Evolutionary conservation across 495 filamentous ascomycete genomes (phyloP).

Genomic region (Podospora appendiculata): DNA sequence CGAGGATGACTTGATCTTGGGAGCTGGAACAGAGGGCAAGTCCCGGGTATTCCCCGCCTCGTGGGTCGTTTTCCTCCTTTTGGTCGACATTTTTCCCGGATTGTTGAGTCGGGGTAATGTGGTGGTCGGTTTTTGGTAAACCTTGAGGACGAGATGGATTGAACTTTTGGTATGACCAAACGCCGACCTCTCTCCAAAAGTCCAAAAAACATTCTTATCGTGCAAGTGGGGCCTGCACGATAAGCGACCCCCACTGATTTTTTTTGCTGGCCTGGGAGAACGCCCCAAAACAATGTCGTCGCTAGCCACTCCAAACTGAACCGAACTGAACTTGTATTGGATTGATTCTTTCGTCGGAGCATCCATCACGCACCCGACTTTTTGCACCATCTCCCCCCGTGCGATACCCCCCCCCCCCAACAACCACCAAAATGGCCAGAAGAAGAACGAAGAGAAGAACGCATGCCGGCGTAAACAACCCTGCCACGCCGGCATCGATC

Average conservation of each 20-base stretch:
- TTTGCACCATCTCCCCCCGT: not conserved
- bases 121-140: too few relatives aligned
- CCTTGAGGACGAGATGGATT: too few relatives aligned
- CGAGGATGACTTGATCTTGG: not conserved
- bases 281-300: not conserved
- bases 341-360: not conserved
- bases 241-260: slow-evolving; percentile 27
- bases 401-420: not conserved
- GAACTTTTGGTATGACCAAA: too few relatives aligned
- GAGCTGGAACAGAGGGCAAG: not conserved
- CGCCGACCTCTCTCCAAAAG: not conserved
- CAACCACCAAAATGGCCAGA: slow-evolving; percentile 58
- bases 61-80: slow-evolving; percentile 19
- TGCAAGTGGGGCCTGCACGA: slow-evolving; percentile 15
- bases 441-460: slow-evolving; percentile 83
- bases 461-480: slow-evolving; percentile 64
- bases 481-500: slow-evolving; percentile 24
- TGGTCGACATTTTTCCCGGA: slow-evolving; percentile 14
- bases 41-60: slow-evolving; percentile 1
- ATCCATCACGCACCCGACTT: slow-evolving; percentile 1
- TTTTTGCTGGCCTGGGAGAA: not conserved
- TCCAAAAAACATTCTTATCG: slow-evolving; percentile 14
- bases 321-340: not conserved
- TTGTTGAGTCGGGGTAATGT: too few relatives aligned
- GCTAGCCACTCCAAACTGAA: too few relatives aligned